Percentiles rank a stretch among this genome's conserved stretches.
phyloP scores from a whole-genome alignment of 805 yeast species.

The Candida arabinofermentans region DNA sequence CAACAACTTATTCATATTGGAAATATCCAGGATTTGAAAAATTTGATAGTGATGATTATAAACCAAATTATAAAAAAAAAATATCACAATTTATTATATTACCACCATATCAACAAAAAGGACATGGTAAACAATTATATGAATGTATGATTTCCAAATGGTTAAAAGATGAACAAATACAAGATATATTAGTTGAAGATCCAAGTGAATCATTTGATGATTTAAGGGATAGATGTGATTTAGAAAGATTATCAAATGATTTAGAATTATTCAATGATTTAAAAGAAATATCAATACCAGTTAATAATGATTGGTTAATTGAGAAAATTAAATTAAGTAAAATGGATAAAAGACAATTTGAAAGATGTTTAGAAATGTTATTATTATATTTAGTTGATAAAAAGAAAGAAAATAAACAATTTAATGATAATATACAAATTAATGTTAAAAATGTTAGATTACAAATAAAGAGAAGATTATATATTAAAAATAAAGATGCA shows the following conservation, averaged over 20 bases:
- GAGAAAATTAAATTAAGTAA: conserved; percentile 42
- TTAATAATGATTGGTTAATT: conserved; percentile 36
- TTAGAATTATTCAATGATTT: conserved; percentile 31
- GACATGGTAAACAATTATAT: conserved; percentile 71
- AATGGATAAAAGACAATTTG: conserved; percentile 74
- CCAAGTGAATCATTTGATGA: conserved; percentile 93
- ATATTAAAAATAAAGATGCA: conserved; percentile 75
- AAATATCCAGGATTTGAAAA: conserved; percentile 61
- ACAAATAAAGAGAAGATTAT: conserved; percentile 71
- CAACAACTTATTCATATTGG: conserved; percentile 84
- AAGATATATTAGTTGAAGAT: conserved; percentile 86
- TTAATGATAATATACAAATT: conserved; percentile 13
- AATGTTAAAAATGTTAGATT: conserved; percentile 42
- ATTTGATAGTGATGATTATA: conserved; percentile 22
- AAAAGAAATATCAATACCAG: conserved; percentile 19
- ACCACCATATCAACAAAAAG: conserved; percentile 76
- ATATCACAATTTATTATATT: conserved; percentile 83
- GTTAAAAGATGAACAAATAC: conserved; percentile 46
- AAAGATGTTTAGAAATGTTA: conserved; percentile 73
- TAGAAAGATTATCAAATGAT: conserved; percentile 41
- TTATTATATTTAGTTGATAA: conserved; percentile 39
- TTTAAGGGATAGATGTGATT: conserved; percentile 78
- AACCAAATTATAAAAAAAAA: conserved; percentile 50
- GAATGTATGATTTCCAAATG: conserved; percentile 50
- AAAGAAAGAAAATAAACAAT: background rate